Base-by-base conservation (phyloP, 2,329 filamentous ascomycete genomes). In the Coniochaeta pulveracea region DNA sequence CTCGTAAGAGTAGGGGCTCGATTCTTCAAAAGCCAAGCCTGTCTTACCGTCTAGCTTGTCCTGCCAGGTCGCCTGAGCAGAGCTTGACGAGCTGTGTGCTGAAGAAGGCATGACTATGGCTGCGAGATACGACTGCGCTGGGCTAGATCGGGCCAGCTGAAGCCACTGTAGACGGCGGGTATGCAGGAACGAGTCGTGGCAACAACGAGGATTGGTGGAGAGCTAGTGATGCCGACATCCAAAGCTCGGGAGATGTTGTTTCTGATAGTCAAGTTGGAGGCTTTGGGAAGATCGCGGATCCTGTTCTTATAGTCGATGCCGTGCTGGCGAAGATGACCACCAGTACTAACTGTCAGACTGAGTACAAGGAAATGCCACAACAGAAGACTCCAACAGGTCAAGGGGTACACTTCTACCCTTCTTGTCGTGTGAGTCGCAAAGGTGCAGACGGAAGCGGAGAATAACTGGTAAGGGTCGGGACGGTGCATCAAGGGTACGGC, bases 41-140 rank as follows among this genome's bases (percentile, higher is more conserved):
- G 12, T 19, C 43, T 22, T 41, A 55, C 54, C 47, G 12, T 42
- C 35, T 23, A 57, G 51, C 41, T 45, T 51, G 31, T 52, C 40
- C 34, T 56, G 52, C 55, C 54, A 57, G 9, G n/a, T n/a, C n/a
- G n/a, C n/a, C n/a, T n/a, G n/a, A n/a, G 28, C 17, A 12, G 26
- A 23, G 19, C 28, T 25, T 27, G 25, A n/a, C 19, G n/a, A n/a
- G 28, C 28, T 31, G 11, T 31, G 28, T 11, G 28, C 28, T 14
- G 28, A 35, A 15, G 37, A 37, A 22, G 37, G 34, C 11, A 39
- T 41, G 6, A 15, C 15, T 33, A 36, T 37, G 30, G 14, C 14
- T 16, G 25, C n/a, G n/a, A n/a, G n/a, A n/a, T n/a, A n/a, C n/a
- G n/a, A n/a, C n/a, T n/a, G n/a, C n/a, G n/a, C n/a, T n/a, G n/a